Evolutionary conservation across 2,329 filamentous ascomycete genomes (phyloP).

Genomic region (Colletotrichum liriopes): DNA sequence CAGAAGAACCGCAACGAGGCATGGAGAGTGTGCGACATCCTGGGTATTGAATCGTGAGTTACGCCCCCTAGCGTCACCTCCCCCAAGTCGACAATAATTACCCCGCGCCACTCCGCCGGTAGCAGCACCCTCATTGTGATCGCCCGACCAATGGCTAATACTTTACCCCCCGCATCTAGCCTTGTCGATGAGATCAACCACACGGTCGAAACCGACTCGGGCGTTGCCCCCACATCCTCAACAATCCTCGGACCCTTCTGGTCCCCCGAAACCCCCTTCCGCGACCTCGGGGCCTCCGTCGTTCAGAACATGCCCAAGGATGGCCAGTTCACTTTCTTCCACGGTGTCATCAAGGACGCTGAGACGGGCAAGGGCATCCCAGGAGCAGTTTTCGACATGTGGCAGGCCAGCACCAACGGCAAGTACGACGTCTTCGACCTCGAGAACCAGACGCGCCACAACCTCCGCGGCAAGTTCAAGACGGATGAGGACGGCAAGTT

Average conservation of each 20-base stretch:
- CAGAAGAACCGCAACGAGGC: conserved; percentile 44
- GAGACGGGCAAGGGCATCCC: conserved; percentile 47
- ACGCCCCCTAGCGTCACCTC: not conserved
- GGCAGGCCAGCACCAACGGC: conserved; percentile 73
- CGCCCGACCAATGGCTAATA: not conserved
- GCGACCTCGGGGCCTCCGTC: conserved; percentile 41
- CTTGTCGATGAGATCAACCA: conserved; percentile 44
- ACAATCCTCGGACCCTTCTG: conserved; percentile 44
- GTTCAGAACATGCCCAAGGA: conserved; percentile 43
- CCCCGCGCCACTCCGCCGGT: conserved; percentile 7
- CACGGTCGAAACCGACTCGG: conserved; percentile 36
- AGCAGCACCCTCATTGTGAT: not conserved
- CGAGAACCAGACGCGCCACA: conserved; percentile 72
- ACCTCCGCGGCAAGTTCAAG: conserved; percentile 76
- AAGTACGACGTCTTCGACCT: conserved; percentile 76
- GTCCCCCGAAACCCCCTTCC: conserved; percentile 44
- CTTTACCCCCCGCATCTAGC: not conserved
- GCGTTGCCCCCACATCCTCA: conserved; percentile 39
- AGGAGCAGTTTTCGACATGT: conserved; percentile 71
- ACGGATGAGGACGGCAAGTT: conserved; percentile 74
- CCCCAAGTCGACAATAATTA: not conserved
- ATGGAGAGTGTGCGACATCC: conserved; percentile 42
- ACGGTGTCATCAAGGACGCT: conserved; percentile 43
- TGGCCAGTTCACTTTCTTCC: conserved; percentile 41
- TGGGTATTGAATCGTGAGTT: conserved; percentile 42